Conservation (phyloP, 192 early-diverging fungal genomes). For the Umbelopsis sp. region DNA sequence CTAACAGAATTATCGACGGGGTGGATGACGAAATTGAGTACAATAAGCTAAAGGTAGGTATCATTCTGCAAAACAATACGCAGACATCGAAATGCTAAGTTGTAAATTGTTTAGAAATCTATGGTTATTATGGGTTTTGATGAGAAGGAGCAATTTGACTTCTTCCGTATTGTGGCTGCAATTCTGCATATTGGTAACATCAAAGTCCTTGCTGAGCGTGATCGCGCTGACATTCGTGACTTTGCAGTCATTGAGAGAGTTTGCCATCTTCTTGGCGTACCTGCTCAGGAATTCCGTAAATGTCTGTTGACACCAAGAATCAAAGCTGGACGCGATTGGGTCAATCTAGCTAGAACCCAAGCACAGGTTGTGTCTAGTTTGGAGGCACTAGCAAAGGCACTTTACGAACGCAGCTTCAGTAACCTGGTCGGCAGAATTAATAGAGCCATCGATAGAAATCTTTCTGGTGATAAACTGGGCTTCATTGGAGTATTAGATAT, state of each 20-base stretch:
- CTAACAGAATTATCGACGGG: conserved; percentile 87
- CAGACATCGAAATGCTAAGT: background rate
- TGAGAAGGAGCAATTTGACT: conserved; percentile 74
- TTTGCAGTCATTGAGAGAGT: conserved; percentile 80
- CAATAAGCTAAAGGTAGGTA: conserved; percentile 63
- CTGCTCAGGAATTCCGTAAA: conserved; percentile 84
- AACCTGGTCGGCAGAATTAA: conserved; percentile 90
- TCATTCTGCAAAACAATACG: background rate
- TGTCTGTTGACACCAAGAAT: conserved; percentile 87
- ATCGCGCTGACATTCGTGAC: conserved; percentile 84
- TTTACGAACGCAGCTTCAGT: conserved; percentile 98
- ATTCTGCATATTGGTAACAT: conserved; percentile 96
- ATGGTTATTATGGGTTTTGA: conserved; percentile 84
- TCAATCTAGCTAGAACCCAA: conserved; percentile 85
- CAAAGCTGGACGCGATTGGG: conserved; percentile 96
- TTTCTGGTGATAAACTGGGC: conserved; percentile 68
- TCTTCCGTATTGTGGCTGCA: conserved; percentile 84
- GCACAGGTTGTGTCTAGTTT: conserved; percentile 86
- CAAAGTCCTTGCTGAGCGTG: conserved; percentile 73
- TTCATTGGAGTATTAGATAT: conserved; percentile 99
- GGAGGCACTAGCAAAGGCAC: conserved; percentile 86
- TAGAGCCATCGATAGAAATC: conserved; percentile 60
- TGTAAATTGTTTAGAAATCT: conserved; percentile 54
- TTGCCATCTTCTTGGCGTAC: conserved; percentile 93
- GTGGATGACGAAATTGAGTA: conserved; percentile 91